A percentile compares a stretch with the other conserved stretches of the same genome.
Evolutionary conservation across 2,329 filamentous ascomycete genomes (phyloP).

Genomic region (Juglanconis oblonga): DNA sequence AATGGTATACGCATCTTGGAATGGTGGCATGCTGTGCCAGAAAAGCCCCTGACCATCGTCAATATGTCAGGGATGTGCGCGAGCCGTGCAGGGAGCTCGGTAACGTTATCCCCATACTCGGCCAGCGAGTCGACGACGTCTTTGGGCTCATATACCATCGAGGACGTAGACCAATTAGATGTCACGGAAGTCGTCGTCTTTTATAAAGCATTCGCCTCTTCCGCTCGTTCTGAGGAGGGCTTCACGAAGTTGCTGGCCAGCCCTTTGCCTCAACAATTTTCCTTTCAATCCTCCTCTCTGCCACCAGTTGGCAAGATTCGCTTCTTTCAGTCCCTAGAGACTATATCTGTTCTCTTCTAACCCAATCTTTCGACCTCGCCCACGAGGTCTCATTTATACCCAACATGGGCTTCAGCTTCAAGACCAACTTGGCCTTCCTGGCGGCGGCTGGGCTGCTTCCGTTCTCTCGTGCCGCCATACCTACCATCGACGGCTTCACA

Average conservation of each 20-base stretch:
- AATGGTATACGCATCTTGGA: not conserved
- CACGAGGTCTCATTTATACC: not conserved
- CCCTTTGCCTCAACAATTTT: not conserved
- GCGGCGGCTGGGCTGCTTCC: constrained; percentile 6
- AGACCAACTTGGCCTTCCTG: not conserved
- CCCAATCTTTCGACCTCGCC: not conserved
- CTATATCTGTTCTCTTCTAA: not conserved
- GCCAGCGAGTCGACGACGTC: not conserved
- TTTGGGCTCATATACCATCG: not conserved
- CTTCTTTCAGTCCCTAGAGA: not conserved
- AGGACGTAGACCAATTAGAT: not conserved
- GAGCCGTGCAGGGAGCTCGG: not conserved
- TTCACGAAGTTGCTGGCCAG: not conserved
- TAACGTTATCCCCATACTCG: not conserved
- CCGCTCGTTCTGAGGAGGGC: too few species aligned
- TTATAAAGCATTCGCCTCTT: not conserved
- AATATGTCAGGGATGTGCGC: not conserved
- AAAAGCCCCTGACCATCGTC: not conserved
- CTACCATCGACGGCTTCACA: constrained; percentile 20
- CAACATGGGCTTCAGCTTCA: constrained; percentile 4
- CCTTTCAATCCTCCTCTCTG: not conserved
- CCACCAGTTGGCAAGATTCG: not conserved
- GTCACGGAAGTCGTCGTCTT: not conserved
- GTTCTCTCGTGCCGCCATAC: constrained; percentile 11
- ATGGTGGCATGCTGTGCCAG: not conserved